Conservation (phyloP, 2,329 filamentous ascomycete species). For the Fusarium anguioides region DNA sequence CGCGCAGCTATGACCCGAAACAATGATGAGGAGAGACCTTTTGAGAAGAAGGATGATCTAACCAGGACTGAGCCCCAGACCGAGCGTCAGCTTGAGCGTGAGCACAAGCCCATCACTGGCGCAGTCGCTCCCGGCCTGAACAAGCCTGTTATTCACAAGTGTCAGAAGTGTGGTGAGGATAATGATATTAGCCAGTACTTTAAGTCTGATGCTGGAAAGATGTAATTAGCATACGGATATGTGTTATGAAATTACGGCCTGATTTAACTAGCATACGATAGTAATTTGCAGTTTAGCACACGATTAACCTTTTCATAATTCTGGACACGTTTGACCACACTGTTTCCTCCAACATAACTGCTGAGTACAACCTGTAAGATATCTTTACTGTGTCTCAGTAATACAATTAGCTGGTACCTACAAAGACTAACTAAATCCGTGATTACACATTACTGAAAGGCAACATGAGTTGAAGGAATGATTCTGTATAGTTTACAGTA, state of each 20-base stretch:
- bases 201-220: not conserved
- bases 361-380: no score
- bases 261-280: not conserved
- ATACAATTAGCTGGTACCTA: no score
- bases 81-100: not conserved
- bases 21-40: not conserved
- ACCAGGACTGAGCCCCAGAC: not conserved
- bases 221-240: not conserved
- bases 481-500: no score
- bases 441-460: no score
- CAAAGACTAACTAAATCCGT: no score
- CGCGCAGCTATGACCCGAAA: conserved; percentile 1
- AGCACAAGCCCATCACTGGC: not conserved
- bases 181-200: conserved; percentile 28
- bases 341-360: no score
- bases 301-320: no score
- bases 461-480: no score
- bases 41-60: not conserved
- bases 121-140: not conserved
- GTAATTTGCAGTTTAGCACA: not conserved
- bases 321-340: no score
- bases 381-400: no score
- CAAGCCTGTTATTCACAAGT: conserved; percentile 19
- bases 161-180: conserved; percentile 24
- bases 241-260: not conserved